phyloP scores from a whole-genome alignment of 2,329 filamentous ascomycete genomes.

The Nigrospora sphaerica region DNA sequence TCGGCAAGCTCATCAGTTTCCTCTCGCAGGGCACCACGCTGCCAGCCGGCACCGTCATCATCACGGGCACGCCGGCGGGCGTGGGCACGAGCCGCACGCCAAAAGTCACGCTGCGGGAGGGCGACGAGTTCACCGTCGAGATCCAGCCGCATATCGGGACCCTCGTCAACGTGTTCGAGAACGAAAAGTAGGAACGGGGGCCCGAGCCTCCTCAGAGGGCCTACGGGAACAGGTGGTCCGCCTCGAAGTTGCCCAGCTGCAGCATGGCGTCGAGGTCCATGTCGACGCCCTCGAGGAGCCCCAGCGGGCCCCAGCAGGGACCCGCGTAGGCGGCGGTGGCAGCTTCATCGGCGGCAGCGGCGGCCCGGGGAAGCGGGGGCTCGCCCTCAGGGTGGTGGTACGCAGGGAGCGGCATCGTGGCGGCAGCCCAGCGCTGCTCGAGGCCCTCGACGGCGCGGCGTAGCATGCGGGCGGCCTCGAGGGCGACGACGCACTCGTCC shows the following conservation, averaged over 20 bases:
- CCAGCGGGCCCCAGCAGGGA: constrained; percentile 18
- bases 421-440: constrained; percentile 6
- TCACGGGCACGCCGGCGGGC: not conserved
- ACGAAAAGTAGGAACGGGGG: not conserved
- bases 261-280: constrained; percentile 8
- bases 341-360: not conserved
- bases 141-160: constrained; percentile 1
- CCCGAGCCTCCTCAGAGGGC: no score
- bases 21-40: not conserved
- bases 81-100: not conserved
- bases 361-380: no score
- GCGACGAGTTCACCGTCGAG: not conserved
- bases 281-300: constrained; percentile 14
- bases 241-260: constrained; percentile 2
- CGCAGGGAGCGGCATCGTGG: no score
- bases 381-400: constrained; percentile 3
- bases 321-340: constrained; percentile 10
- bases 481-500: constrained; percentile 18
- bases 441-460: constrained; percentile 14
- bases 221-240: no score
- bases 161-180: constrained; percentile 1
- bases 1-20: constrained; percentile 1
- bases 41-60: not conserved
- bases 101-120: not conserved
- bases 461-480: constrained; percentile 16